Evolutionary conservation across 352 stramenopile genomes (phyloP), one percentile per base, ranked within the genome.

Genomic region (Phytophthora aleatoria): DNA sequence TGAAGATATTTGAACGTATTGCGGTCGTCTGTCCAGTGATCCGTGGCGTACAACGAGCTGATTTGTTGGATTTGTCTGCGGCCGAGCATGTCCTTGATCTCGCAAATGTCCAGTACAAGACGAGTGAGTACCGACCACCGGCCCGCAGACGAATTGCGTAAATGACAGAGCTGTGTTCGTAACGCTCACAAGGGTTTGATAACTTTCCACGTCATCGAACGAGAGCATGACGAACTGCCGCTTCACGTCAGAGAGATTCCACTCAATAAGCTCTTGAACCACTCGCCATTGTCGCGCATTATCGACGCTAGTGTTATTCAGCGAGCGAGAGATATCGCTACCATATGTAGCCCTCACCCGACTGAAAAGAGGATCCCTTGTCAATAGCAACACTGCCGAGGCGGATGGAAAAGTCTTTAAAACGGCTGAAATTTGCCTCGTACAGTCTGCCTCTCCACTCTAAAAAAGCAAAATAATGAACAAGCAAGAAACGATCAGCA

Each of bases 141-240:
- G 65, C 5, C 79, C 79, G 3, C 79, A 88, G 0, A 83, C n/a
- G n/a, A 78, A 49, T 41, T 87, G 75, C 3, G 35, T 48, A 6
- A 87, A 69, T 3, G 49, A 61, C 6, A 81, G 49, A 15, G 49
- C 74, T 20, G 73, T 84, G 36, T 81, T 67, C 35, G 77, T 79
- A 2, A 85, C 28, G 12, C 44, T 71, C 35, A 85, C 26, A 1
- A 56, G 47, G 4, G 56, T 70, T 30, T 66, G 41, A 27, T 56
- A 76, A 7, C 73, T 67, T 38, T 15, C 55, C 13, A 7, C 11
- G 31, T 43, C 26, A 31, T 31, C 10, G 16, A 69, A 77, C 4
- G 76, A 66, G 0, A 75, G 42, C 12, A 85, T 49, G 0, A 66
- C 11, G 6, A 80, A 9, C 15, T 63, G 65, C 6, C 55, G 67